Evolutionary conservation across 1,139 yeast genomes (phyloP), one percentile per base, ranked within the genome.

Genomic region (Pichia sp.): DNA sequence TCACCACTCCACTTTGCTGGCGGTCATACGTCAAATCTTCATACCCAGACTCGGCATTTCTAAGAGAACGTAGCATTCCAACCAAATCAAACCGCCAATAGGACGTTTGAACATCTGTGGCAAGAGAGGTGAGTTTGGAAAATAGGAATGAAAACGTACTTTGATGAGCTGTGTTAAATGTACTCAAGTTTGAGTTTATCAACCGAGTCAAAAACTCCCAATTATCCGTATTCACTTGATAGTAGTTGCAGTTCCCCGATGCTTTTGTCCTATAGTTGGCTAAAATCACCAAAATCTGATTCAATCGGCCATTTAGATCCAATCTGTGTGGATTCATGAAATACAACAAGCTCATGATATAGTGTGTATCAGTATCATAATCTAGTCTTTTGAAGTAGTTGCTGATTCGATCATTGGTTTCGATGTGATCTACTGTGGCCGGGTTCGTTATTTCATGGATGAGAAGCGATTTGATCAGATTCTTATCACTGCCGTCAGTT

Each of bases 41-140:
- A 33, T 31, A 54, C n/a, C 57, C 57, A 1, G 48, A 48, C 46
- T 54, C 55, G 16, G 55, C 54, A 46, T 54, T 54, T 16, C 52
- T 51, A 17, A 54, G 31, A 20, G 9, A 16, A 24, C 55, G 33
- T 8, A 54, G 34, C 54, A 54, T 51, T n/a, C 46, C 50, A 36
- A 54, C 33, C 14, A 54, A 17, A 20, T 51, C 36, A 24, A 40
- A 46, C 4, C 40, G 27, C 6, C 20, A 3, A 27, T 54, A 54
- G 2, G 31, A 29, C 2, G 40, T n/a, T 17, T 54, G 41, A 12
- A 54, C 50, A 6, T 46, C n/a, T 7, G 36, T 49, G 12, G 51
- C 42, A 1, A 54, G 17, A 2, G 16, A n/a, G 7, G 40, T 42
- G 9, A 55, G 14, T 9, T 40, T 48, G 10, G 29, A 14, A 12